These are phyloP conservation scores for Phylloporus sp. DNA, from an alignment of 1,284 basidiomycete species.

Conservation along the genomic window DNA sequence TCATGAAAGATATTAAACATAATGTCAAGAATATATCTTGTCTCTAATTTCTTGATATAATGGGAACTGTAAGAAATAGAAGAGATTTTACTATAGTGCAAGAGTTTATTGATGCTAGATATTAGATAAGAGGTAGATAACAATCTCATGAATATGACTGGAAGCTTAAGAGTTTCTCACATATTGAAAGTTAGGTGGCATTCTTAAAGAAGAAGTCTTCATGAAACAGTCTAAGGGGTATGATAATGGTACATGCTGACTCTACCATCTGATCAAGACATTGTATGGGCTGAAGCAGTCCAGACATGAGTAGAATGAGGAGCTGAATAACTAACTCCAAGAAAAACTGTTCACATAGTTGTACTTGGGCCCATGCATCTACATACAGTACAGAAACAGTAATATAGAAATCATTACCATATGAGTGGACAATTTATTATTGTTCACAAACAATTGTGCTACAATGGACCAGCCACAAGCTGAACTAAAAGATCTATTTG, in stretches of 20 bases:
- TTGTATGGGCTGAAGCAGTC: constrained; percentile 42
- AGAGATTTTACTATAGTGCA: no score
- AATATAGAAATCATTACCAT: neutral
- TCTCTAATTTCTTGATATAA: no score
- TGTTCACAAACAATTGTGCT: neutral
- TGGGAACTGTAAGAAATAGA: no score
- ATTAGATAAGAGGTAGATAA: no score
- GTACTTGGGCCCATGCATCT: neutral
- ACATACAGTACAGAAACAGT: neutral
- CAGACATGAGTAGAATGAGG: constrained; percentile 32
- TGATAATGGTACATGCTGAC: constrained; percentile 25
- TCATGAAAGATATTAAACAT: no score
- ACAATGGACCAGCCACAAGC: neutral
- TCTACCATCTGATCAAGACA: constrained; percentile 29
- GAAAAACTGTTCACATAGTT: neutral
- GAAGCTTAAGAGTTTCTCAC: no score
- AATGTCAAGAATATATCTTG: no score
- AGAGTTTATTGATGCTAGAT: no score
- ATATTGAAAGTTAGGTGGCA: no score
- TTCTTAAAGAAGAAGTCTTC: no score
- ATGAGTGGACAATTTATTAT: neutral
- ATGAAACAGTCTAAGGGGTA: constrained; percentile 39
- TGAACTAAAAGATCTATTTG: neutral
- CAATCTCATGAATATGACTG: no score
- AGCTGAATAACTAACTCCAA: constrained; percentile 4